phyloP scores from a whole-genome alignment of 176 grass and related monocot species.

The Hordeum marinum region DNA sequence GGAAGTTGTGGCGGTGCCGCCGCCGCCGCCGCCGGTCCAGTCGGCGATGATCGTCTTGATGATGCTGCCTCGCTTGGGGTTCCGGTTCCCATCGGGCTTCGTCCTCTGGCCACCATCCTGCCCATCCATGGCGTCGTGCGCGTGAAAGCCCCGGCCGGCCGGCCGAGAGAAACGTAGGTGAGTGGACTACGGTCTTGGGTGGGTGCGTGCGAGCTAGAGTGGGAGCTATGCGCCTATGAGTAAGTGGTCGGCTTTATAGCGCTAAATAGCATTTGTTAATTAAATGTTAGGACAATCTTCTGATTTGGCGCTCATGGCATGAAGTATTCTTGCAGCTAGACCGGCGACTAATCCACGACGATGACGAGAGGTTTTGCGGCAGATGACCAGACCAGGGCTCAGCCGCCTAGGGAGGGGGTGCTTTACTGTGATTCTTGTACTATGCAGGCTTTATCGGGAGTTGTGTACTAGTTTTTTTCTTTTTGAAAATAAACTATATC shows the following conservation, averaged over 20 bases:
- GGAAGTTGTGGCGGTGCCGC: neutral
- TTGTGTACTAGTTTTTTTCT: neutral
- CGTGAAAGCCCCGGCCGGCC: neutral
- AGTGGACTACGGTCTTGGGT: neutral
- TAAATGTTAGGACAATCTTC: neutral
- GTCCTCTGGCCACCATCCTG: neutral
- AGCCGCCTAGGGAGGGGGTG: neutral
- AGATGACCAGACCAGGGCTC: neutral
- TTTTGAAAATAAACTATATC: no score
- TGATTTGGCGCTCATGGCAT: neutral
- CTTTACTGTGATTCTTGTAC: neutral
- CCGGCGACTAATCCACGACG: neutral
- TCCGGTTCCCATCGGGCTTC: slow-evolving; percentile 13
- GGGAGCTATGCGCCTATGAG: neutral
- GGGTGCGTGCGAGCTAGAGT: neutral
- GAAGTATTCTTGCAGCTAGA: neutral
- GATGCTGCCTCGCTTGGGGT: slow-evolving; percentile 32
- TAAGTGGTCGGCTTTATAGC: neutral
- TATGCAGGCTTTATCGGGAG: neutral
- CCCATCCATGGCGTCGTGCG: slow-evolving; percentile 26
- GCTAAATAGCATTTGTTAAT: neutral
- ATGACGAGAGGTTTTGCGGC: neutral
- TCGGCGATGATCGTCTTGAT: slow-evolving; percentile 17
- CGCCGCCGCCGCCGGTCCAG: neutral
- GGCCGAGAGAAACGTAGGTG: neutral